A percentile compares a stretch with the other conserved stretches of the same genome.
These are phyloP conservation scores for Termitomyces sp. DNA, from an alignment of 768 basidiomycete species.

Conservation along the genomic window DNA sequence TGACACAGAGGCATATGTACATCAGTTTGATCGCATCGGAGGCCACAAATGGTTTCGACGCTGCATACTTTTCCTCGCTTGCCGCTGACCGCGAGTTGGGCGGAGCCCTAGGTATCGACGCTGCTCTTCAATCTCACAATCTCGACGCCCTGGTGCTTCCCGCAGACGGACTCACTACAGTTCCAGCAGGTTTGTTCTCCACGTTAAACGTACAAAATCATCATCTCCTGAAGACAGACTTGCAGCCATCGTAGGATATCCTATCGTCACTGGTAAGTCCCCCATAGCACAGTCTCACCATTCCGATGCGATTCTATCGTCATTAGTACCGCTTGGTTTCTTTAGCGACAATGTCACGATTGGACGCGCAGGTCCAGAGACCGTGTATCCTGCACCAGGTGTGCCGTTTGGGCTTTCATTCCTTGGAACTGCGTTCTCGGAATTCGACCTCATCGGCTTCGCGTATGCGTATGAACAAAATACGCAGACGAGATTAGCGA, in stretches of 20 bases:
- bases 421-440: constrained; percentile 56
- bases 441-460: constrained; percentile 49
- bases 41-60: constrained; percentile 34
- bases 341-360: constrained; percentile 41
- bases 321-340: constrained; percentile 55
- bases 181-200: constrained; percentile 27
- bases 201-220: background rate
- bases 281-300: background rate
- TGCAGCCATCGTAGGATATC: constrained; percentile 57
- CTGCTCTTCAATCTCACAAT: constrained; percentile 34
- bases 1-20: too few relatives aligned
- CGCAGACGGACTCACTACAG: constrained; percentile 30
- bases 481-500: constrained; percentile 44
- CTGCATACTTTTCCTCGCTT: constrained; percentile 38
- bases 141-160: constrained; percentile 52
- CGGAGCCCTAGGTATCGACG: constrained; percentile 48
- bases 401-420: constrained; percentile 61
- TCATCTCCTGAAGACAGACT: background rate
- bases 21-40: constrained; percentile 31
- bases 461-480: constrained; percentile 65
- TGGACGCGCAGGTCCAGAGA: constrained; percentile 30
- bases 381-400: constrained; percentile 46
- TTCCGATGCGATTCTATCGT: background rate
- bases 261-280: constrained; percentile 52
- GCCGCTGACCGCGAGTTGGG: constrained; percentile 41